Conservation (phyloP, 805 yeast species). For the Pichia thaimueangensis region DNA sequence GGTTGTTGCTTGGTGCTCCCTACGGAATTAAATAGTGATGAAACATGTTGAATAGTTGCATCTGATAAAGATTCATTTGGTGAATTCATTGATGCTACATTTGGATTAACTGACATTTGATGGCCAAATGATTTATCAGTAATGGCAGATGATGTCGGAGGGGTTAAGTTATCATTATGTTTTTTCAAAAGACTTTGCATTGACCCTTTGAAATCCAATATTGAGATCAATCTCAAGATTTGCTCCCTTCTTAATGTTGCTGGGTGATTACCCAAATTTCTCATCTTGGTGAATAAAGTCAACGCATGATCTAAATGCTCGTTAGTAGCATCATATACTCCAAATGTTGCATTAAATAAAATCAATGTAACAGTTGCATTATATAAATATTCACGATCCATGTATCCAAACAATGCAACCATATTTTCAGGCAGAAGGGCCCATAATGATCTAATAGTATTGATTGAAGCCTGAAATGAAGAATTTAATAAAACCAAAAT, state of each 20-base stretch:
- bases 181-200: constrained; percentile 51
- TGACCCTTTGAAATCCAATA: constrained; percentile 62
- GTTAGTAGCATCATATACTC: constrained; percentile 69
- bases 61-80: too few species aligned
- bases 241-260: constrained; percentile 73
- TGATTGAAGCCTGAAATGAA: constrained; percentile 74
- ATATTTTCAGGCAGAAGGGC: constrained; percentile 66
- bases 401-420: constrained; percentile 83
- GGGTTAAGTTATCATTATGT: constrained; percentile 44
- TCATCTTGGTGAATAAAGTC: constrained; percentile 64
- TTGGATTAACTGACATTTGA: constrained; percentile 1
- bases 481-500: constrained; percentile 66
- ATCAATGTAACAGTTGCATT: constrained; percentile 71
- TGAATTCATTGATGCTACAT: too few species aligned
- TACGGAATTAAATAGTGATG: too few species aligned
- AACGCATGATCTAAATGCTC: constrained; percentile 70
- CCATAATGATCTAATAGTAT: constrained; percentile 69
- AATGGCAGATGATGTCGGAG: constrained; percentile 23
- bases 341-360: constrained; percentile 72
- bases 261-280: constrained; percentile 71
- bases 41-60: too few species aligned
- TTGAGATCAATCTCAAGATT: constrained; percentile 53
- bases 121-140: constrained; percentile 11
- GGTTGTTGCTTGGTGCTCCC: background rate
- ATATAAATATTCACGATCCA: constrained; percentile 78